These are phyloP conservation scores for Mycena metata DNA, from an alignment of 768 basidiomycete genomes.

Conservation along the genomic window DNA sequence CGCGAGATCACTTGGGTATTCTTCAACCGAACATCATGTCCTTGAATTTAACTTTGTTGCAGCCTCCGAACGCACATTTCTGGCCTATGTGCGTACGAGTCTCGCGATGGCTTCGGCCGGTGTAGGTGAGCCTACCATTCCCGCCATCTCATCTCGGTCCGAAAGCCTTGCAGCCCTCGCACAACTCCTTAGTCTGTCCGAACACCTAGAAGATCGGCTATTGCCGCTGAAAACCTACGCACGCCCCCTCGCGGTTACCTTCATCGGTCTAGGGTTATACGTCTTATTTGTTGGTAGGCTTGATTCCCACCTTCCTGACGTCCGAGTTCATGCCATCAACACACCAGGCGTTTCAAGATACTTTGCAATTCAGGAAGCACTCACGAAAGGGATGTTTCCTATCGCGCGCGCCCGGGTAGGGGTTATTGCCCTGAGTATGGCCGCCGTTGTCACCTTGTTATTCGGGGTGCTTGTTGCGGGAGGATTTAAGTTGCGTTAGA, in stretches of 20 bases:
- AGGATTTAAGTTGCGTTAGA: too few species aligned
- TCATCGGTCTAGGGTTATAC: constrained; percentile 14
- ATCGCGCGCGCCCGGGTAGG: constrained; percentile 52
- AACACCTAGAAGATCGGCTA: background rate
- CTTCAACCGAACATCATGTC: too few species aligned
- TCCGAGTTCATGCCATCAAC: background rate
- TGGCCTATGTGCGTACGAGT: constrained; percentile 61
- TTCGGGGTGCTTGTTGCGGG: constrained; percentile 53
- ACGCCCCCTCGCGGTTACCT: constrained; percentile 14
- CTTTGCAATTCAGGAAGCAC: constrained; percentile 49
- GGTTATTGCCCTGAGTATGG: constrained; percentile 47
- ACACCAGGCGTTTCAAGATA: constrained; percentile 41
- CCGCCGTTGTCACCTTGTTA: constrained; percentile 48
- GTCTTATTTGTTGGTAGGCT: constrained; percentile 18
- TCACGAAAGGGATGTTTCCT: constrained; percentile 56
- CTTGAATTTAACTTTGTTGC: too few species aligned
- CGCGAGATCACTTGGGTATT: constrained; percentile 56
- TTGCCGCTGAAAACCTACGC: background rate
- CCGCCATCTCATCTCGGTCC: background rate
- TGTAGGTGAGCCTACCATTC: constrained; percentile 42
- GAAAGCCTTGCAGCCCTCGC: constrained; percentile 6
- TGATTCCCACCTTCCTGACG: background rate
- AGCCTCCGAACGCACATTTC: constrained; percentile 58
- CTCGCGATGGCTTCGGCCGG: constrained; percentile 57
- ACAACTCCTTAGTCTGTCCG: constrained; percentile 18